Evolutionary conservation across 2,329 filamentous ascomycete species (phyloP).

Genomic region (Penicillium brasilianum): DNA sequence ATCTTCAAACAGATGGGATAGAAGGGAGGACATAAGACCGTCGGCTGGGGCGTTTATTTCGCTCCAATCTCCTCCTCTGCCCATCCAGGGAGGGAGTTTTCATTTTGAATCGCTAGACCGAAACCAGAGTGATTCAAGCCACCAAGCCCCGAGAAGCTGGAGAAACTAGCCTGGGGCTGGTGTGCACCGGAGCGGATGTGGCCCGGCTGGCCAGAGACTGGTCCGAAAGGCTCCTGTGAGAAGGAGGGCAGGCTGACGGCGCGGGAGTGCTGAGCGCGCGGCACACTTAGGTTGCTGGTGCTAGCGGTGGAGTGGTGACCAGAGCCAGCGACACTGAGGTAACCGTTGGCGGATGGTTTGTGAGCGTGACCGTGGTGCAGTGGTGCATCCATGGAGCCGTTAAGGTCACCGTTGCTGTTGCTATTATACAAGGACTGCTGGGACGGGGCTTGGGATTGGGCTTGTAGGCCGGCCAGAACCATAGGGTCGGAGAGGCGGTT

Average conservation of each 20-base stretch:
- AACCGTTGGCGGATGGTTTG: constrained; percentile 69
- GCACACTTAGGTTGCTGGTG: constrained; percentile 58
- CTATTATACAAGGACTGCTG: constrained; percentile 82
- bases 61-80: constrained; percentile 67
- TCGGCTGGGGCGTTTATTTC: constrained; percentile 47
- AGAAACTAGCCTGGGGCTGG: constrained; percentile 59
- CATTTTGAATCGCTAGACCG: constrained; percentile 64
- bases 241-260: constrained; percentile 86
- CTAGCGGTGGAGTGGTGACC: constrained; percentile 74
- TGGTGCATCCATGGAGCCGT: constrained; percentile 56
- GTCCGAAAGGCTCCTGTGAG: constrained; percentile 62
- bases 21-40: neutral
- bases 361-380: constrained; percentile 52
- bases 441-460: constrained; percentile 71
- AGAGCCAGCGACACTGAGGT: constrained; percentile 60
- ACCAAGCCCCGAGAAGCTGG: constrained; percentile 63
- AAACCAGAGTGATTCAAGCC: constrained; percentile 63
- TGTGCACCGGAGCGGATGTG: constrained; percentile 46
- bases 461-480: constrained; percentile 52
- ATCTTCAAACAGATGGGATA: constrained; percentile 12
- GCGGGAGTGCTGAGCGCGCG: constrained; percentile 70
- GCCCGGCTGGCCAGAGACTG: constrained; percentile 42
- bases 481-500: constrained; percentile 51
- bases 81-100: constrained; percentile 65
- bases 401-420: constrained; percentile 68